Conservation (phyloP, 2,329 filamentous ascomycete species). For the Drechslera avenae region DNA sequence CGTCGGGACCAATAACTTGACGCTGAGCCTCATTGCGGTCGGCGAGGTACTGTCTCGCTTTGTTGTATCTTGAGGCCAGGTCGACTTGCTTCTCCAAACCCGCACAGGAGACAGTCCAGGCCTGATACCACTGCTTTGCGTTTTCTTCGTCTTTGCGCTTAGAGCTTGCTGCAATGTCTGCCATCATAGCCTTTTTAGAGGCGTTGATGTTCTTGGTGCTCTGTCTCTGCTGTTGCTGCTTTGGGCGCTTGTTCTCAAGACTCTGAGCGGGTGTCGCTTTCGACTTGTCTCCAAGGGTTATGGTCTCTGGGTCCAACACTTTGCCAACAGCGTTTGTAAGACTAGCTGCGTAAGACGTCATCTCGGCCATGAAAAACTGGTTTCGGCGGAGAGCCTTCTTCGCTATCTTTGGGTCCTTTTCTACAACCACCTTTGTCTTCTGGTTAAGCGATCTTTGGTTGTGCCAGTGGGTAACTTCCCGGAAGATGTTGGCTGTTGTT, state of each 20-base stretch:
- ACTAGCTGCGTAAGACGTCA: constrained; percentile 22
- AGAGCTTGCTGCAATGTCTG: constrained; percentile 50
- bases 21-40: constrained; percentile 49
- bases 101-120: constrained; percentile 54
- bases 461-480: constrained; percentile 65
- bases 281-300: constrained; percentile 38
- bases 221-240: constrained; percentile 29
- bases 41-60: constrained; percentile 56
- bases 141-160: constrained; percentile 51
- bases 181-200: constrained; percentile 52
- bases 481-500: constrained; percentile 52
- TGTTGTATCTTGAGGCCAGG: constrained; percentile 55
- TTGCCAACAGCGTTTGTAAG: constrained; percentile 24
- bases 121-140: constrained; percentile 49
- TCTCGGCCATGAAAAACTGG: constrained; percentile 24
- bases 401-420: constrained; percentile 42
- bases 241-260: constrained; percentile 24
- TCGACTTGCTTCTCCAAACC: constrained; percentile 56
- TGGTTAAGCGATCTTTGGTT: constrained; percentile 60
- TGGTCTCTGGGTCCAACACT: constrained; percentile 20
- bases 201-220: constrained; percentile 41
- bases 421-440: constrained; percentile 39
- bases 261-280: constrained; percentile 18
- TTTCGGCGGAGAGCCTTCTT: constrained; percentile 28
- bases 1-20: constrained; percentile 51